Evolutionary conservation across 1,139 yeast species (phyloP), one percentile per base, ranked within the genome.

Genomic region (Pichia sp.): DNA sequence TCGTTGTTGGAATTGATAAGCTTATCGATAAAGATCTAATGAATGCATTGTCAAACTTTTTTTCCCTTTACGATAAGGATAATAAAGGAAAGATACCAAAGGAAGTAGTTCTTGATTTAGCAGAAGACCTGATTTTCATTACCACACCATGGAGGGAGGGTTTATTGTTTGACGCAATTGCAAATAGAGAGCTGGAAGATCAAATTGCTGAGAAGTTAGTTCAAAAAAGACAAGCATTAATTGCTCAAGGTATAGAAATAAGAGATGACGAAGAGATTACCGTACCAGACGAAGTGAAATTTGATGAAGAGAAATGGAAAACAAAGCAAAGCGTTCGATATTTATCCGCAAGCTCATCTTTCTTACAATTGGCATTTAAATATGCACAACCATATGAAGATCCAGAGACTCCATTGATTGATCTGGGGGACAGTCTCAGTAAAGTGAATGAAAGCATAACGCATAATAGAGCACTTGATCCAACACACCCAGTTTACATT

Each of bases 81-180:
- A 68, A 70, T 1, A 69, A 67, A 34, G 89, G 84, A 1, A 74
- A 69, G 47, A 73, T 91, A 38, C 81, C 80, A 50, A 70, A 91
- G 38, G 96, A 87, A 48, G 84, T 84, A 0, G 85, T 91, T 8
- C 66, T 91, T 41, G 80, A 80, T 50, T 74, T 89, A 50, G 87
- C 96, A 0, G 98, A 91, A 57, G 96, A 91, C 38, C 63, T 91
- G 37, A 64, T 91, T 19, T 83, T 78, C 52, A 70, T 91, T 26
- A 89, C 96, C 0, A 70, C 82, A 27, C 95, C 96, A 1, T 85
- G 88, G 81, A 76, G 81, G 52, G 83, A 80, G 46, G 89, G 87
- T 0, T 59, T 63, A 31, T 53, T 76, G 10, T 70, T 80, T 35
- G 93, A 83, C 55, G 56, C 64, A 8, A 66, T 82, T 10, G 80